Evolutionary conservation across 2,329 filamentous ascomycete genomes (phyloP).

Genomic region (Macrophomina phaseolina): DNA sequence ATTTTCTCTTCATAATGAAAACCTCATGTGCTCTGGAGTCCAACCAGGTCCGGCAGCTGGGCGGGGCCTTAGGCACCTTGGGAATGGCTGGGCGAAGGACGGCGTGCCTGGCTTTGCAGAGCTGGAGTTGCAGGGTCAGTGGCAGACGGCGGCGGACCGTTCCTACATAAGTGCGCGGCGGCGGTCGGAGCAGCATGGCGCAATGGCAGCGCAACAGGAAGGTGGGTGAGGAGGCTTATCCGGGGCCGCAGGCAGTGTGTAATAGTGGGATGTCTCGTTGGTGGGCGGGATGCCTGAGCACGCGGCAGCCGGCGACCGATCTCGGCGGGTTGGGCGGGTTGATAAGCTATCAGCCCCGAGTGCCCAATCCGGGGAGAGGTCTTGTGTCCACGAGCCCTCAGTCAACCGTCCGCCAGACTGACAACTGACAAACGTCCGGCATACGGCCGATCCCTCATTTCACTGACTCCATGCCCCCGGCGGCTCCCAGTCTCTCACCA

Average conservation of each 20-base stretch:
- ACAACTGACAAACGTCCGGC: background rate
- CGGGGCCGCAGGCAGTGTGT: background rate
- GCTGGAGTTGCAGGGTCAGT: background rate
- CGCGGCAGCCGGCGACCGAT: background rate
- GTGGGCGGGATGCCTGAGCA: background rate
- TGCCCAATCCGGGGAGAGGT: background rate
- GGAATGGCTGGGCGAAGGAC: background rate
- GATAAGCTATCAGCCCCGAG: slow-evolving; percentile 1
- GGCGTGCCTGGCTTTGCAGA: background rate
- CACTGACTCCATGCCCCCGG: background rate
- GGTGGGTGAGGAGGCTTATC: background rate
- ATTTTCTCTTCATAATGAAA: background rate
- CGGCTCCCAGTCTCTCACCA: slow-evolving; percentile 8
- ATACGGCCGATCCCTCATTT: slow-evolving; percentile 12
- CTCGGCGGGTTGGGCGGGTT: background rate
- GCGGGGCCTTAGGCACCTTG: background rate
- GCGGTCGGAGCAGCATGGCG: background rate
- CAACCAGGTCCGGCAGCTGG: background rate
- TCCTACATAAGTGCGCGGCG: background rate
- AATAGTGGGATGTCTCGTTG: background rate
- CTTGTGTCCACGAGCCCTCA: slow-evolving; percentile 1
- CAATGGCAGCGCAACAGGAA: background rate
- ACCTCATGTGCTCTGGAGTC: background rate
- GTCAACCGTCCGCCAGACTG: background rate
- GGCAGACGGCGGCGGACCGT: background rate